These are phyloP conservation scores for Aspergillus indologenus DNA, from an alignment of 495 filamentous ascomycete species.

Conservation along the genomic window DNA sequence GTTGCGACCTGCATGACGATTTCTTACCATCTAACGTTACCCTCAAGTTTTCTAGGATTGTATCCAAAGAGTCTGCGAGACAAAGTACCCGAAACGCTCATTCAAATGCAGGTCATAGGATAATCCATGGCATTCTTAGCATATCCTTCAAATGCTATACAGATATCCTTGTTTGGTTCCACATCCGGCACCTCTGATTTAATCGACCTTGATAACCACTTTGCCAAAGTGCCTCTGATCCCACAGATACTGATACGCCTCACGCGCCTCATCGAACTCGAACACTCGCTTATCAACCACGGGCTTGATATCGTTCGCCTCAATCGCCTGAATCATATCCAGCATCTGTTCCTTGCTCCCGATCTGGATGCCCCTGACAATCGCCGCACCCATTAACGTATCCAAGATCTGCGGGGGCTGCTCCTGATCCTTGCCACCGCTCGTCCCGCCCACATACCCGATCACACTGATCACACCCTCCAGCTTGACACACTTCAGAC, in stretches of 20 bases:
- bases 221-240: slow-evolving; percentile 6
- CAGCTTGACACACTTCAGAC: neutral
- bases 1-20: no score
- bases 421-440: neutral
- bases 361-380: neutral
- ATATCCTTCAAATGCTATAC: no score
- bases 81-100: no score
- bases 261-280: neutral
- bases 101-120: no score
- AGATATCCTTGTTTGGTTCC: no score
- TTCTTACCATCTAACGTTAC: no score
- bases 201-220: slow-evolving; percentile 15
- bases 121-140: no score
- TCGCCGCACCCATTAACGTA: neutral
- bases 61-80: no score
- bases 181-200: no score
- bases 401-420: neutral
- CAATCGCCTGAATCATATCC: slow-evolving; percentile 6
- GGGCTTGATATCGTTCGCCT: slow-evolving; percentile 5
- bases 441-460: neutral
- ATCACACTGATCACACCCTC: slow-evolving; percentile 6
- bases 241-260: slow-evolving; percentile 5
- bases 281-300: neutral
- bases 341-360: slow-evolving; percentile 9
- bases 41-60: no score